Evolutionary conservation across 345 rosid species (phyloP).

Genomic region (Citrus cavaleriei): DNA sequence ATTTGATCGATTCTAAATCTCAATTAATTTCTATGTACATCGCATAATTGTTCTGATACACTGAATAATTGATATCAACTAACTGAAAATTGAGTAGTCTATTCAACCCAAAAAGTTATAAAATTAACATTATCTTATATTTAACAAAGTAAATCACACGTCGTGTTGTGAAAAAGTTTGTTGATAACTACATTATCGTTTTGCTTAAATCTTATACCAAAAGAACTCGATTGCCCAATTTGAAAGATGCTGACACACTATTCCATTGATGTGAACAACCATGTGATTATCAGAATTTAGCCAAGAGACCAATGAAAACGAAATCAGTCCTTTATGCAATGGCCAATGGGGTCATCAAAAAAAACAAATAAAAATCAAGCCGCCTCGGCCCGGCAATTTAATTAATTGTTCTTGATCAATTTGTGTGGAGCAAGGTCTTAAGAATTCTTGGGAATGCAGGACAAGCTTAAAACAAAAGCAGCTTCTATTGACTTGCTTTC

Average conservation of each 20-base stretch:
- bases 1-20: too few relatives aligned
- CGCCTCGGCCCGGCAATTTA: neutral
- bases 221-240: neutral
- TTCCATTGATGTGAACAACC: neutral
- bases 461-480: neutral
- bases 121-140: neutral
- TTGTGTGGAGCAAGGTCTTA: neutral
- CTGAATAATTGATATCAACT: too few relatives aligned
- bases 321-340: neutral
- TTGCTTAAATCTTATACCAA: neutral
- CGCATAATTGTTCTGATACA: too few relatives aligned
- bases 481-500: neutral
- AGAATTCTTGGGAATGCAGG: neutral
- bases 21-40: too few relatives aligned
- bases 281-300: neutral
- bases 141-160: neutral
- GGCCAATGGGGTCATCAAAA: neutral
- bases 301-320: neutral
- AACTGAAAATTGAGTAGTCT: too few relatives aligned
- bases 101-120: neutral
- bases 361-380: neutral
- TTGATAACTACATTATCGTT: neutral
- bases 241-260: neutral
- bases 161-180: neutral
- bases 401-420: neutral